Evolutionary conservation across 1,284 basidiomycete genomes (phyloP).

Genomic region (Ustilago nuda): DNA sequence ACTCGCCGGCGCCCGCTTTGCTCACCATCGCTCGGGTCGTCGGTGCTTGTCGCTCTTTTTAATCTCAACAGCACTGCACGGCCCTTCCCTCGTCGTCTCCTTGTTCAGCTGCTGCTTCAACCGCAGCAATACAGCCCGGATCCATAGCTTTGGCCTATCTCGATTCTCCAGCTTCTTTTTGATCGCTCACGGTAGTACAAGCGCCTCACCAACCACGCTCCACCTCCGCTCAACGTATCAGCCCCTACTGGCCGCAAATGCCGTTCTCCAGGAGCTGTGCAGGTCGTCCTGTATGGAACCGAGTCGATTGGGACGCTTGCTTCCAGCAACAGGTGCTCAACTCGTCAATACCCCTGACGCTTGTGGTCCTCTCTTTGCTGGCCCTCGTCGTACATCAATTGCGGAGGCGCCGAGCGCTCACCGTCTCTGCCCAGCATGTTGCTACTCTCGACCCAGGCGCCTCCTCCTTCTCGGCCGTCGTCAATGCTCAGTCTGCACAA

Average conservation of each 20-base stretch:
- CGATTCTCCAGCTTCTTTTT: not conserved
- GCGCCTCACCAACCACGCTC: not conserved
- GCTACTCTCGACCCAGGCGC: conserved; percentile 56
- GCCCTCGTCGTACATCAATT: conserved; percentile 38
- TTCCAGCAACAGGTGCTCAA: conserved; percentile 52
- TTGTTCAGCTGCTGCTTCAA: conserved; percentile 7
- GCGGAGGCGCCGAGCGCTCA: conserved; percentile 33
- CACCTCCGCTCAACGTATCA: not conserved
- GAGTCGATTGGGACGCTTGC: conserved; percentile 50
- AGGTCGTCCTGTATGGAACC: conserved; percentile 41
- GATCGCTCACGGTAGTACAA: not conserved
- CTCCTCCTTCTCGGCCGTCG: conserved; percentile 41
- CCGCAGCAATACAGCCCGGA: not conserved
- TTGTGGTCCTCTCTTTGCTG: conserved; percentile 39
- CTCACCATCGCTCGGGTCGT: conserved; percentile 29
- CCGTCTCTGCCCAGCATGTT: conserved; percentile 44
- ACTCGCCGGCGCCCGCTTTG: conserved; percentile 25
- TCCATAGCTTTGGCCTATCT: not conserved
- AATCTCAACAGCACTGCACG: not conserved
- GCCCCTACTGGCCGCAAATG: conserved; percentile 13
- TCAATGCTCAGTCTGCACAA: conserved; percentile 15
- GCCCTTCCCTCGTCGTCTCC: not conserved
- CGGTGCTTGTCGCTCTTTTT: conserved; percentile 31
- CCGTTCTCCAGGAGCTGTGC: conserved; percentile 20
- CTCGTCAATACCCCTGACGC: conserved; percentile 35